These are phyloP conservation scores for Peronospora belbahrii DNA, from an alignment of 352 stramenopile species.

Conservation along the genomic window DNA sequence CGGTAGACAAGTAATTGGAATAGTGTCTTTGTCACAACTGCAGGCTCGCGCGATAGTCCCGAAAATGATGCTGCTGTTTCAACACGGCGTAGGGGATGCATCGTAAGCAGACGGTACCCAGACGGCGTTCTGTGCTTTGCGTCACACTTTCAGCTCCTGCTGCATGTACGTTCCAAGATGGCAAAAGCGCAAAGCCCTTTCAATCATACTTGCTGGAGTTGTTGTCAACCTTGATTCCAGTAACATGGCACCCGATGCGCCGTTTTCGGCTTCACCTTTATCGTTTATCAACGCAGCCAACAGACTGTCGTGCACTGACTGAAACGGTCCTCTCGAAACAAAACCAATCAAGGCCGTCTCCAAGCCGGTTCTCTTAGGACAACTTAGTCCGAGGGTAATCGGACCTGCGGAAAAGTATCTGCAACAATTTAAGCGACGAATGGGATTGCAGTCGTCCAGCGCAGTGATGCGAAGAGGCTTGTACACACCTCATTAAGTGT, in stretches of 20 bases:
- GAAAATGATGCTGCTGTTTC: slow-evolving; percentile 47
- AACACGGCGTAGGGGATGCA: too few relatives aligned
- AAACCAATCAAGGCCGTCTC: too few relatives aligned
- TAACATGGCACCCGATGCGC: slow-evolving; percentile 30
- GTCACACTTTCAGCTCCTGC: too few relatives aligned
- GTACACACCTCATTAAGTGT: slow-evolving; percentile 30
- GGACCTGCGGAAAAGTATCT: slow-evolving; percentile 21
- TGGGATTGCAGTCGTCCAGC: slow-evolving; percentile 17
- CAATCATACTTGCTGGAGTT: slow-evolving; percentile 1
- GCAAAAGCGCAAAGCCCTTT: too few relatives aligned
- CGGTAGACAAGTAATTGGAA: slow-evolving; percentile 9
- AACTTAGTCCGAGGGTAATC: too few relatives aligned
- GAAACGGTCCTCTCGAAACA: too few relatives aligned
- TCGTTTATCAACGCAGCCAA: slow-evolving; percentile 29
- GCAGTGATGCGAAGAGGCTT: slow-evolving; percentile 21
- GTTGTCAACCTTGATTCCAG: slow-evolving; percentile 19
- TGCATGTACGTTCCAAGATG: too few relatives aligned
- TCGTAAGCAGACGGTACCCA: too few relatives aligned
- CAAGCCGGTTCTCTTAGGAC: too few relatives aligned
- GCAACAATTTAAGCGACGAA: slow-evolving; percentile 26
- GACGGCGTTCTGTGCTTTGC: too few relatives aligned
- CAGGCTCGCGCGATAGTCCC: slow-evolving; percentile 39
- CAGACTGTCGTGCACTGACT: too few relatives aligned
- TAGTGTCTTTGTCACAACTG: slow-evolving; percentile 1
- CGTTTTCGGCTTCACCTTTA: slow-evolving; percentile 36